Evolutionary conservation across 1,139 yeast genomes (phyloP), one percentile per base, ranked within the genome.

Genomic region (Debaryomyces udenii): DNA sequence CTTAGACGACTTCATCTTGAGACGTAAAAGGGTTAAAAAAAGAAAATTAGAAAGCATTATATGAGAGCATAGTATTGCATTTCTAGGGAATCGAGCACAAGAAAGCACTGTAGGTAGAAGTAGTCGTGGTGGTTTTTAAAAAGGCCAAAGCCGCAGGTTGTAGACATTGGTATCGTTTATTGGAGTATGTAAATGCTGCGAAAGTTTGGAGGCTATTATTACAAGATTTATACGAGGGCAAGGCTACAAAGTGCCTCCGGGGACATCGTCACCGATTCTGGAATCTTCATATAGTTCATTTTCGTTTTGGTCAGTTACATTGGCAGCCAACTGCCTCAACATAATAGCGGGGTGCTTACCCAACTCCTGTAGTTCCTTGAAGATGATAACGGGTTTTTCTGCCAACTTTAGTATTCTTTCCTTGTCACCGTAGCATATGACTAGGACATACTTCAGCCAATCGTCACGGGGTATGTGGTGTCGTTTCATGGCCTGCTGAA

Each of bases 321-420:
- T 54, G 1, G 56, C 50, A 10, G 91, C 95, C 44, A 86, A 75
- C 53, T 88, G 95, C 49, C 98, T 69, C 41, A 91, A 74, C 97
- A 91, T 91, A 45, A 91, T 90, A 1, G 96, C 89, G 0, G 99
- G 98, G 55, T 86, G 89, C 51, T 86, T 77, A 1, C 97, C 97
- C 46, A 83, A 77, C 49, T 88, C 96, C 57, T 83, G 93, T 35
- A 93, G 68, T 56, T 86, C 96, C 59, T 89, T 87, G 59, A 89
- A 89, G n/a, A 91, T 83, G 23, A 80, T 74, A 11, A 91, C 93
- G 0, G 99, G 99, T 58, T 83, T 86, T 56, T 93, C 99, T 27
- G 88, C 88, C 49, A 87, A 70, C 35, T 87, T 89, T 37, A 93
- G 66, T 13, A 90, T 81, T 17, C 98, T 70, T 56, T 93, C 98